Evolutionary conservation across 2,329 filamentous ascomycete species (phyloP), one percentile per base, ranked within the genome.

Genomic region (Aspergillus sp.): DNA sequence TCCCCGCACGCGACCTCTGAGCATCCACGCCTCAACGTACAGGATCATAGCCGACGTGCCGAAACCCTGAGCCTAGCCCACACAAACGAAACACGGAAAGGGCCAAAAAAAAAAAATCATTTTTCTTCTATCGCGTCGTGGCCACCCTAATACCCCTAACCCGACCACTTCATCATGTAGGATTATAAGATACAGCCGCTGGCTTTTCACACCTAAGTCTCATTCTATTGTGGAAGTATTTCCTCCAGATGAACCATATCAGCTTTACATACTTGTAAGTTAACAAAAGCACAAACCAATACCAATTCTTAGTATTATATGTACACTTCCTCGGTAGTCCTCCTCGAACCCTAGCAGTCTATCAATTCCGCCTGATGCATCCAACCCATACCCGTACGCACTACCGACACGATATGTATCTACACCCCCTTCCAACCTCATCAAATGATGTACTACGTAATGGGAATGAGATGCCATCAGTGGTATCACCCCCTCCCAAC

Each of bases 11-110:
- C 71, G 76, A 49, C 78, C 78, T 25, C 62, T 71, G 52, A 78
- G 77, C 57, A 79, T 80, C 65, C 76, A 77, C 50, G 72, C 75
- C 13, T 74, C 71, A 45, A 74, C 70, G 7, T 80, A 80, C 66
- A 74, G 72, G 49, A 73, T 79, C 30, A 74, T 80, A 23, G 75
- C 76, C 7, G 78, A 80, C 59, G 76, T 75, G 15, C 70, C 73
- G 7, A 76, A 76, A 52, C 59, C 67, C 30, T 71, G 63, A 52
- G 7, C 25, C 2, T 28, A 7, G 25, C 23, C 13, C 43, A 31
- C 34, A 23, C 54, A 45, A 19, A 31, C 17, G 8, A 11, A 7
- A 7, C 22, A 45, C 7, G 31, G 7, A 51, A 57, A 57, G 15
- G 34, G 17, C 17, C 30, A 28, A 17, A 34, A 17, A 28, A 5